A percentile compares a stretch with the other conserved stretches of the same genome.
phyloP scores from a whole-genome alignment of 106 monocot genomes.

The Acanthochlamys bracteata region DNA sequence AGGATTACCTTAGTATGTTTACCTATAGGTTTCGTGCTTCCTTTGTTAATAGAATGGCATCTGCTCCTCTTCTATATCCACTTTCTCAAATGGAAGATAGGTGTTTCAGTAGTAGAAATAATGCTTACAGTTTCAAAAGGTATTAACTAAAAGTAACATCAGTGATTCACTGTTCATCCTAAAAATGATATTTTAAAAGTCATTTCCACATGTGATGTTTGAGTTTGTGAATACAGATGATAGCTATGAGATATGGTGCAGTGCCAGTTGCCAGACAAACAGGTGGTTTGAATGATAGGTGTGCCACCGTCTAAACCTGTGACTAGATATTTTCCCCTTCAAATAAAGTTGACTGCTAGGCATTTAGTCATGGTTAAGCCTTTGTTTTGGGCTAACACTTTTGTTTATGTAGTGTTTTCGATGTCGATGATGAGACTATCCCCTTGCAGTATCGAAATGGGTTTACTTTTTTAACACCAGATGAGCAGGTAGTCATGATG shows the following conservation, averaged over 20 bases:
- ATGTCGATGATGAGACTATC: constrained; percentile 64
- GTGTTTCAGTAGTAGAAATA: too few relatives aligned
- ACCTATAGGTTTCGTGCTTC: too few relatives aligned
- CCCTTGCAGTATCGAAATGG: constrained; percentile 59
- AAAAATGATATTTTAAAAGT: background rate
- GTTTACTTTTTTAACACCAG: constrained; percentile 65
- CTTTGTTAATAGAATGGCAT: too few relatives aligned
- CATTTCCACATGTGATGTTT: background rate
- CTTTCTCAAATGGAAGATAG: too few relatives aligned
- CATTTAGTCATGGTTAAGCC: background rate
- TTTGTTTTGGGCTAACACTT: too few relatives aligned
- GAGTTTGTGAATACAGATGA: constrained; percentile 54
- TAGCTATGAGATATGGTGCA: constrained; percentile 95
- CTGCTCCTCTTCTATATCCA: too few relatives aligned
- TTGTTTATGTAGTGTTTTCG: constrained; percentile 58
- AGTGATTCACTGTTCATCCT: background rate
- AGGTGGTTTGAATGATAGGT: constrained; percentile 92
- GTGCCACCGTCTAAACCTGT: background rate
- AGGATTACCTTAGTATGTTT: too few relatives aligned
- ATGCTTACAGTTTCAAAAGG: too few relatives aligned
- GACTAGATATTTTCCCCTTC: too few relatives aligned
- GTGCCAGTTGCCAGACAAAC: constrained; percentile 90
- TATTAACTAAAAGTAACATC: too few relatives aligned
- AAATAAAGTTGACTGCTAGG: background rate
- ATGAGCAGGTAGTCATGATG: constrained; percentile 48